Evolutionary conservation across 805 yeast genomes (phyloP), one percentile per base, ranked within the genome.

Genomic region (Candida broadrunensis): DNA sequence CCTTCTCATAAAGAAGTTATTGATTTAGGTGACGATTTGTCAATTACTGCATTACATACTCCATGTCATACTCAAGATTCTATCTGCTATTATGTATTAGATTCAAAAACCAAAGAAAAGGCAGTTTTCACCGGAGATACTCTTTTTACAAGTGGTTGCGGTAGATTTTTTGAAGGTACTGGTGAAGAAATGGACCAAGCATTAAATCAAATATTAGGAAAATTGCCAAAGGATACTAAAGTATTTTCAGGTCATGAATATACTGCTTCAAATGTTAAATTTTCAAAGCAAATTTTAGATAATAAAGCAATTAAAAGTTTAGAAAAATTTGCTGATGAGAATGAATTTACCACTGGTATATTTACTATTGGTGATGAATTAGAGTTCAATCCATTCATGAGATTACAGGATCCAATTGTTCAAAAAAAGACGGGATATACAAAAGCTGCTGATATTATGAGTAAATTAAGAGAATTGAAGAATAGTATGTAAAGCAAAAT

Each of bases 11-110:
- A 73, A 12, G 86, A 81, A 46, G 65, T 69, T 15, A 69, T 85
- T 44, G 71, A 73, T 44, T 65, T 89, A 43, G 96, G 97, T 3
- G 67, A 72, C 31, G 60, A 74, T 46, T 56, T 91, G 37, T 72
- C 78, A 14, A 77, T 90, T 37, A 80, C 83, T 2, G 95, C 97
- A 1, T 70, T 91, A 30, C 91, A 91, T 63, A 93, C 99, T 0
- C 99, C 99, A 3, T 93, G 99, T 58, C 99, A 93, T 61, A 93
- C 99, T 0, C 93, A 85, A 63, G 99, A 93, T 63, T 88, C 96
- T 3, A 86, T 93, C 45, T 91, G 98, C 57, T 93, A 88, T 63
- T 85, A 63, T 52, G 88, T 78, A 0, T 68, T 69, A 35, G 98
- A 91, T 58, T 50, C 59, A n/a, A 58, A 61, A 26, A 78, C 89